Evolutionary conservation across 192 early-diverging fungal genomes (phyloP).

Genomic region (Thamnidium elegans): DNA sequence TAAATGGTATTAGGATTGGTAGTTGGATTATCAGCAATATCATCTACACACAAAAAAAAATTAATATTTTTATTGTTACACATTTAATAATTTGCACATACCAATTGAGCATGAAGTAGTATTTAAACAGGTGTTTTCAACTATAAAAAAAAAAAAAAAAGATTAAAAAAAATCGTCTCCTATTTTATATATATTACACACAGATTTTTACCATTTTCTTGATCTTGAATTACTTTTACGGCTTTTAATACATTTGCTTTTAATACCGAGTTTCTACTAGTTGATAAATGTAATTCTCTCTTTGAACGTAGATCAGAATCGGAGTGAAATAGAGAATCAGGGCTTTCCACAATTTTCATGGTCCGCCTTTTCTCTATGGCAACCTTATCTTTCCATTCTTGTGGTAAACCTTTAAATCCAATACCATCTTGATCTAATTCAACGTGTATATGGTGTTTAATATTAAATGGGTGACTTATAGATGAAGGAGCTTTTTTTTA

Average conservation of each 20-base stretch:
- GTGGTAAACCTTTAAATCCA: constrained; percentile 40
- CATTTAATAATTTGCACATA: too few species aligned
- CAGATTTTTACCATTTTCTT: background rate
- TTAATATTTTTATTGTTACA: background rate
- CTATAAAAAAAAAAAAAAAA: background rate
- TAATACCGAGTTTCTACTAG: constrained; percentile 1
- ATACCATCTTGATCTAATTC: constrained; percentile 31
- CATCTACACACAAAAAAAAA: background rate
- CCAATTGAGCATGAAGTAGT: too few species aligned
- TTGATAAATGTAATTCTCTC: constrained; percentile 11
- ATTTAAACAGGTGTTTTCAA: background rate
- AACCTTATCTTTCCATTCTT: constrained; percentile 40
- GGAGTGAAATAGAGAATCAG: background rate
- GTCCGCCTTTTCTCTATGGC: background rate
- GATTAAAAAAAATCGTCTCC: background rate
- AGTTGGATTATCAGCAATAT: constrained; percentile 47
- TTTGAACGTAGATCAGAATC: background rate
- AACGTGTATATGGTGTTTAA: constrained; percentile 52
- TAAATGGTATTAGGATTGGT: constrained; percentile 77
- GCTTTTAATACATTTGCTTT: constrained; percentile 7
- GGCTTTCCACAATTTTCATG: background rate
- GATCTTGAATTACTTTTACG: constrained; percentile 4
- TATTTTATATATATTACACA: background rate
- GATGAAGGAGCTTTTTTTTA: constrained; percentile 14
- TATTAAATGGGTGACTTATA: constrained; percentile 51